Evolutionary conservation across 2,329 filamentous ascomycete species (phyloP), one percentile per base, ranked within the genome.

Genomic region (Clonostachys sp.): DNA sequence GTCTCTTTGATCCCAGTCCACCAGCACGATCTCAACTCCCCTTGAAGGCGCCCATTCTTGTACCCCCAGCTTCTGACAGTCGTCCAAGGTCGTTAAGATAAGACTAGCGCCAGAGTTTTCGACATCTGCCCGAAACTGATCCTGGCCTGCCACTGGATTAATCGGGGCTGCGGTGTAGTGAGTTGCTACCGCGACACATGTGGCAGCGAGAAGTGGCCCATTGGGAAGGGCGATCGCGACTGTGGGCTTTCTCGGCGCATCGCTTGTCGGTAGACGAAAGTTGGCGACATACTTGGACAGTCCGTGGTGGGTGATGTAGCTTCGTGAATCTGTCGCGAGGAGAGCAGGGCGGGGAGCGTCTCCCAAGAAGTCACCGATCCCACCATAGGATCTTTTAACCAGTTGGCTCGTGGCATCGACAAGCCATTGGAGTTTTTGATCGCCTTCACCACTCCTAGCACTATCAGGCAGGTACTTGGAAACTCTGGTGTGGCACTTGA

Each of bases 151-250:
- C 2, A 70, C 66, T 7, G 73, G 66, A 44, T 75, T 75, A 51
- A 81, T 70, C 1, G 77, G 77, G 3, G 76, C 75, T 39, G 74
- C 71, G 6, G 68, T 75, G 54, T 77, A 80, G 49, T 71, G 73
- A 16, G 70, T 74, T 4, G 73, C 63, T 5, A 75, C 69, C 1
- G 76, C 73, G 14, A 81, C 55, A 24, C 71, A 70, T 3, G 73
- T 68, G 12, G 76, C 63, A 10, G 75, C 77, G n/a, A 80, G 62
- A 2, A 78, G 58, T 12, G 74, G 73, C 5, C 77, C 77, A 52
- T 80, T 81, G 2, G 75, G 75, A 6, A 81, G 56, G 3, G 75
- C 71, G 42, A 80, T 69, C 30, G 72, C 75, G 10, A 78, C 66
- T 12, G 74, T 62, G 4, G 73, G 71, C 51, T 73, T 73, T 39